Conservation (phyloP, 2,329 filamentous ascomycete species). For the Aureobasidium pullulans region DNA sequence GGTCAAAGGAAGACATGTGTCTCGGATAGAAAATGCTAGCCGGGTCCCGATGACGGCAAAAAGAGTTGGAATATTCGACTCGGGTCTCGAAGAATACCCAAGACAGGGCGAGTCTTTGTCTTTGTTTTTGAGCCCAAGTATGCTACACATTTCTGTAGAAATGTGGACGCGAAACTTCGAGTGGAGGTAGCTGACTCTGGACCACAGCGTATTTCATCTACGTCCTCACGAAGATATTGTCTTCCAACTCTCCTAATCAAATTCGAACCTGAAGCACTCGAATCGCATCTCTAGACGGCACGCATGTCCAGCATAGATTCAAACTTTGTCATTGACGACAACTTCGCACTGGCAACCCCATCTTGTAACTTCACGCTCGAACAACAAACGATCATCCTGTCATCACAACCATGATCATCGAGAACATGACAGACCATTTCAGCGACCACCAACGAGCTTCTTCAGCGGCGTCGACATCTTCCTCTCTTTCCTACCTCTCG, state of each 20-base stretch:
- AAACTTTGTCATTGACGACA: too few relatives aligned
- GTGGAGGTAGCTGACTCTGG: too few relatives aligned
- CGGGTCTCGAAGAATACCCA: background rate
- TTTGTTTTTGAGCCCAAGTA: background rate
- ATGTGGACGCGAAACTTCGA: background rate
- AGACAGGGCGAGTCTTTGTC: background rate
- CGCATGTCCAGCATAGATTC: too few relatives aligned
- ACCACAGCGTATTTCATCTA: too few relatives aligned
- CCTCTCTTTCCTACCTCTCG: constrained; percentile 5
- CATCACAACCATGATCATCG: background rate
- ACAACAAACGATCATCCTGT: background rate
- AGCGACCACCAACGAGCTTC: background rate
- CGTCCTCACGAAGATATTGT: too few relatives aligned
- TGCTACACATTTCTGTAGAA: too few relatives aligned
- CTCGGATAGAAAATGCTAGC: background rate
- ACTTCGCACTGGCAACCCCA: too few relatives aligned
- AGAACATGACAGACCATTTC: background rate
- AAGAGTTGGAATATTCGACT: background rate
- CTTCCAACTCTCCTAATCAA: too few relatives aligned
- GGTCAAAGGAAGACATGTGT: background rate
- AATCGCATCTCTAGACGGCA: too few relatives aligned
- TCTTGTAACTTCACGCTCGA: too few relatives aligned
- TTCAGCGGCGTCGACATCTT: background rate
- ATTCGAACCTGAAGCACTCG: too few relatives aligned
- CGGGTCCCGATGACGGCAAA: background rate